Evolutionary conservation across 169 alveolate genomes (phyloP), one percentile per base, ranked within the genome.

Genomic region (Miamiensis avidus): DNA sequence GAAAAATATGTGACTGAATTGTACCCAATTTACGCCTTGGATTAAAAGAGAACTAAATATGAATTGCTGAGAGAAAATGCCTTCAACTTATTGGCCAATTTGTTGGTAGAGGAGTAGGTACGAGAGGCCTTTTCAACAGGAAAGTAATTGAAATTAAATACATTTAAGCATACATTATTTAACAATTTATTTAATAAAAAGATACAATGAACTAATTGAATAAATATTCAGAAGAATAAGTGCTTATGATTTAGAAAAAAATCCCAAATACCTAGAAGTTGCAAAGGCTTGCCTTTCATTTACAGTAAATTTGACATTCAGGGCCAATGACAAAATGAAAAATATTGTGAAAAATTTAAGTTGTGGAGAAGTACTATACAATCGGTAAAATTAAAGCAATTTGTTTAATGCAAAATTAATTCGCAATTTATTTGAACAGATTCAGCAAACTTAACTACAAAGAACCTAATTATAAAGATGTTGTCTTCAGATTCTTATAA

Each of bases 51-150:
- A 31, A 79, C 32, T 30, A 79, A 64, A 49, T 49, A n/a, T 34
- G 34, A 29, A 11, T 64, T 28, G 25, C 28, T 79, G 30, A 79
- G 84, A 79, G 84, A 79, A 79, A 34, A 79, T 65, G 27, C 76
- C 27, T 86, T 65, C 29, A 81, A 79, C 81, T 75, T 79, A 81
- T 32, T 86, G 26, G 74, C 90, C 0, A 86, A 81, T 81, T 65
- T 86, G 29, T 86, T 81, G 49, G 81, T 86, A 1, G 90, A 86
- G 20, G 84, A 73, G 15, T 49, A 34, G 30, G 79, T 65, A 26
- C 73, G 90, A 76, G 25, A n/a, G 4, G 0, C 27, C 16, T 79
- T 79, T 49, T 20, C 4, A 49, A 49, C 69, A 11, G 69, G 69
- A 49, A 49, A 11, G 69, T 49, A 49, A 49, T 49, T 49, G 4